Percentiles rank a stretch among this genome's conserved stretches.
These are phyloP conservation scores for Suhomyces coccinellae DNA, from an alignment of 1,139 yeast species.

Conservation along the genomic window DNA sequence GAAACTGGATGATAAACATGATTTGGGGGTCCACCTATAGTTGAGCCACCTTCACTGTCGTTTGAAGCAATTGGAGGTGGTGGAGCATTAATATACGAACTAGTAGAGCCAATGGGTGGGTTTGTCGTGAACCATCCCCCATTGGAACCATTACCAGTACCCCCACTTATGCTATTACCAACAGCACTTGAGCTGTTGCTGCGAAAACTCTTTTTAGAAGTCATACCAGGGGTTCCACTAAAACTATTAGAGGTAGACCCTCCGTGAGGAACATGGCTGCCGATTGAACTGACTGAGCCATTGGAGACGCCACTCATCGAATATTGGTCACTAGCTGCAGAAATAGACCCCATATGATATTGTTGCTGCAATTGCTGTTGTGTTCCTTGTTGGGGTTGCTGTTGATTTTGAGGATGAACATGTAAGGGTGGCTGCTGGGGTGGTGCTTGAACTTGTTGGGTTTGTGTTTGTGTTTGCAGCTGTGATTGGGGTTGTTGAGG, in stretches of 20 bases:
- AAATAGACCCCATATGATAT: constrained; percentile 10
- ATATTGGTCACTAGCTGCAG: constrained; percentile 11
- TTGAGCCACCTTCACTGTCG: constrained; percentile 1
- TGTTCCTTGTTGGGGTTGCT: constrained; percentile 4
- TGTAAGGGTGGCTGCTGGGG: not conserved
- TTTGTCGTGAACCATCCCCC: constrained; percentile 13
- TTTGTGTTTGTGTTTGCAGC: not conserved
- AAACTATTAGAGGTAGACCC: constrained; percentile 10
- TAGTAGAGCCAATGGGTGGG: constrained; percentile 7
- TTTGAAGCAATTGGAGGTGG: constrained; percentile 2
- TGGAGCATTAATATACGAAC: constrained; percentile 6
- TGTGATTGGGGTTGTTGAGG: not conserved
- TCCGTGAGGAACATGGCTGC: constrained; percentile 7
- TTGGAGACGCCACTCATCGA: constrained; percentile 11
- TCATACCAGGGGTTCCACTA: constrained; percentile 6
- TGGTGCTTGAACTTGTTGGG: not conserved
- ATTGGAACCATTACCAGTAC: constrained; percentile 4
- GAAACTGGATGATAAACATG: constrained; percentile 7
- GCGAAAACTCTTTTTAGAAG: constrained; percentile 10
- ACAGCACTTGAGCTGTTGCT: constrained; percentile 10
- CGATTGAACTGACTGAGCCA: constrained; percentile 13
- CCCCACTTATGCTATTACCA: constrained; percentile 5
- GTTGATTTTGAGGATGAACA: not conserved
- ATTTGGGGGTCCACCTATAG: constrained; percentile 3
- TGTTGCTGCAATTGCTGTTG: constrained; percentile 10